Evolutionary conservation across 306 rosid species (phyloP), one percentile per base, ranked within the genome.

Genomic region (Quercus robur): DNA sequence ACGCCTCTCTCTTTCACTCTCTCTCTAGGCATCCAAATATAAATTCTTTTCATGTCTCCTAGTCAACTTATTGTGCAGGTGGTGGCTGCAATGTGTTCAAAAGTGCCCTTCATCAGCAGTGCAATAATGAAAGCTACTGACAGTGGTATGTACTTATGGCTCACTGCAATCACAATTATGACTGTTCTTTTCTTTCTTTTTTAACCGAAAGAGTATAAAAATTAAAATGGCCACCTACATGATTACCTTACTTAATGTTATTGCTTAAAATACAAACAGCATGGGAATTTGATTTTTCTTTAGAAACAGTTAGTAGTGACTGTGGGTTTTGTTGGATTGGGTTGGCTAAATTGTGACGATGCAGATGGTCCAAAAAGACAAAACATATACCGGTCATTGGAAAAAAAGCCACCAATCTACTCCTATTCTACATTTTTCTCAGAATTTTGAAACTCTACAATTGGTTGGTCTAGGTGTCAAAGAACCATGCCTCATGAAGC

Each of bases 81-180:
- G 73, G 71, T 95, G 72, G 97, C 96, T 59, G 97, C 98, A 73
- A 95, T 95, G 99, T 91, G 96, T 85, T 95, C 99, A 21, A 95
- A 95, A 91, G 97, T 95, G 9, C 99, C 99, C 59, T 88, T 86
- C 62, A 91, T 95, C 71, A 89, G 99, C 89, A 84, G 77, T 77
- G 99, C 99, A 80, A 95, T 95, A 70, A 82, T 90, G 94, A 91
- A 91, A 79, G 92, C 94, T 68, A 91, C 99, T 66, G 92, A 88
- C 77, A 85, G 92, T 76, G 92, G 99, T 93, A 89, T 62, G 93
- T 74, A 35, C 75, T 82, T 28, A 70, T 51, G 35, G 33, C 30
- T 54, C 58, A 14, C 76, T 52, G 56, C 31, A 28, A 64, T 72
- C 55, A 30, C 46, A 69, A 30, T 8, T 62, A 52, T 68, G 49